These are phyloP conservation scores for Primulina tabacum DNA, from an alignment of 257 asterid species.

Conservation along the genomic window DNA sequence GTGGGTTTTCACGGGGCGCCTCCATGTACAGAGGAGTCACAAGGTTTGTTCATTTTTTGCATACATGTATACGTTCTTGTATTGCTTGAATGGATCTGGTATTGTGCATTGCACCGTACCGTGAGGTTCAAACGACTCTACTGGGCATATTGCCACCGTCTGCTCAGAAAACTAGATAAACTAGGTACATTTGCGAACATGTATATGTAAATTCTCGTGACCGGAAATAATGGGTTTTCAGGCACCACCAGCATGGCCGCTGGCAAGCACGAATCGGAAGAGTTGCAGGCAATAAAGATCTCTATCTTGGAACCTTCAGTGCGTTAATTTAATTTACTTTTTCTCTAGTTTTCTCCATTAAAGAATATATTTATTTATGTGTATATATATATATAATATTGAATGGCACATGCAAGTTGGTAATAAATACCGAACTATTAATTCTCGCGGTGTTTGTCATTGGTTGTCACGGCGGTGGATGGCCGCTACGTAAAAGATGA, in stretches of 20 bases:
- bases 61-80: not conserved
- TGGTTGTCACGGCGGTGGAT: conserved; percentile 55
- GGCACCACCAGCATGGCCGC: conserved; percentile 96
- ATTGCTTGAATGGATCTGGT: no score
- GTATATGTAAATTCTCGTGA: not conserved
- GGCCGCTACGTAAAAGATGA: conserved; percentile 21
- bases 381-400: not conserved
- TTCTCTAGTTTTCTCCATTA: no score
- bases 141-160: no score
- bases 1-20: conserved; percentile 94
- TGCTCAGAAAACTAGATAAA: no score
- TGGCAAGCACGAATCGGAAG: conserved; percentile 95
- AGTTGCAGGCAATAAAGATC: conserved; percentile 88
- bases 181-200: no score
- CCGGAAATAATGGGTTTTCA: conserved; percentile 25
- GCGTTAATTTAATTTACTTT: conserved; percentile 20
- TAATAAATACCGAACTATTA: conserved; percentile 18
- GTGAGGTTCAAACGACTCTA: no score
- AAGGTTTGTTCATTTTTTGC: conserved; percentile 39
- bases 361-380: no score
- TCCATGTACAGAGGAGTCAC: conserved; percentile 93
- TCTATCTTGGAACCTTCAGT: conserved; percentile 90
- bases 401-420: not conserved
- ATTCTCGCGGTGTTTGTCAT: conserved; percentile 28
- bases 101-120: no score